Percentiles rank a stretch among this genome's conserved stretches.
Evolutionary conservation across 805 yeast genomes (phyloP).

Genomic region (Hanseniaspora valbyensis): DNA sequence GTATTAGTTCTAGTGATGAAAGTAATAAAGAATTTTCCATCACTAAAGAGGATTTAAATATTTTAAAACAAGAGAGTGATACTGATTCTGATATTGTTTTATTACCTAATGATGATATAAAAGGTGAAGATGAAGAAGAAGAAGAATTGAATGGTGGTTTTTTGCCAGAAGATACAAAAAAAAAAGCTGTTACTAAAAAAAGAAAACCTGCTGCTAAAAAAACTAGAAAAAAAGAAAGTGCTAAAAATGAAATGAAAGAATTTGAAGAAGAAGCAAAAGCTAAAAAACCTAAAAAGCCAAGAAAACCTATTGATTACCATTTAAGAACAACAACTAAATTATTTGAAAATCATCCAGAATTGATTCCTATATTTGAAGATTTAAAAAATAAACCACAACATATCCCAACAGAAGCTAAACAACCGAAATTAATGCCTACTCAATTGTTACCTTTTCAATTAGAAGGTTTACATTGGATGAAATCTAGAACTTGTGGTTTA

Average conservation of each 20-base stretch:
- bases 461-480: slow-evolving; percentile 87
- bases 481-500: slow-evolving; percentile 63
- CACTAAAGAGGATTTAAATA: slow-evolving; percentile 12
- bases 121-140: slow-evolving; percentile 1
- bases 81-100: neutral
- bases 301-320: slow-evolving; percentile 41
- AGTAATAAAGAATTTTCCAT: slow-evolving; percentile 10
- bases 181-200: neutral
- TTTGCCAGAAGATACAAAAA: neutral
- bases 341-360: slow-evolving; percentile 67
- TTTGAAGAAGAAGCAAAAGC: slow-evolving; percentile 1
- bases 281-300: slow-evolving; percentile 34
- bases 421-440: slow-evolving; percentile 69
- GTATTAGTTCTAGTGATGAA: neutral
- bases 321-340: slow-evolving; percentile 58
- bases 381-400: slow-evolving; percentile 40
- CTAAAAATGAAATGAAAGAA: slow-evolving; percentile 11
- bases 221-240: slow-evolving; percentile 3
- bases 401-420: slow-evolving; percentile 47
- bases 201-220: slow-evolving; percentile 5
- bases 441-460: slow-evolving; percentile 77
- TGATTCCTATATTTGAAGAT: slow-evolving; percentile 59
- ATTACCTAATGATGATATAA: neutral
- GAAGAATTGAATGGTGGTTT: too few species aligned
- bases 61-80: slow-evolving; percentile 3